phyloP scores from a whole-genome alignment of 331 rosid species.

The Pyrus hybrid region DNA sequence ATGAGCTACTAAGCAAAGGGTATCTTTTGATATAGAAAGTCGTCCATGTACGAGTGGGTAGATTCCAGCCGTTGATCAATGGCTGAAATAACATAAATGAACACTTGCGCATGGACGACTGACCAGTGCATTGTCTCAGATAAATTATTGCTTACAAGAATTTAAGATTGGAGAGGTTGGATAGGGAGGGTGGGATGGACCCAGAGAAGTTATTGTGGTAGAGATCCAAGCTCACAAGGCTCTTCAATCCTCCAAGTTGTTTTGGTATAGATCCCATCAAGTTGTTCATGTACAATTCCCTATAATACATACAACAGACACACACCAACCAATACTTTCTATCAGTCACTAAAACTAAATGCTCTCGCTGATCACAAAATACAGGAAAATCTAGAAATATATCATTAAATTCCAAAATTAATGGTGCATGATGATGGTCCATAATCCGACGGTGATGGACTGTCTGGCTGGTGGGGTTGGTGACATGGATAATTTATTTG shows the following conservation, averaged over 20 bases:
- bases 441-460: background rate
- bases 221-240: slow-evolving; percentile 76
- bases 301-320: slow-evolving; percentile 2
- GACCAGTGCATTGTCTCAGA: too few relatives aligned
- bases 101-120: too few relatives aligned
- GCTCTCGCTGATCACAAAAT: background rate
- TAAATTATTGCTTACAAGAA: slow-evolving; percentile 11
- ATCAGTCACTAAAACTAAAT: background rate
- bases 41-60: background rate
- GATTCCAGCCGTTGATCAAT: background rate
- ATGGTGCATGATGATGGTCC: background rate
- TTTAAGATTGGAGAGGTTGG: slow-evolving; percentile 69
- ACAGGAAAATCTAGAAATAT: too few relatives aligned
- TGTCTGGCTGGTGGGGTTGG: slow-evolving; percentile 17
- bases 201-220: slow-evolving; percentile 67
- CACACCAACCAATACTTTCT: background rate
- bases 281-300: slow-evolving; percentile 71
- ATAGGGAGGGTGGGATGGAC: slow-evolving; percentile 54
- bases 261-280: slow-evolving; percentile 64
- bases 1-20: background rate
- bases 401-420: too few relatives aligned
- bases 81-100: too few relatives aligned
- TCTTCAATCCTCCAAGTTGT: slow-evolving; percentile 59
- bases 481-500: background rate
- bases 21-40: background rate